Base-by-base conservation (phyloP, 2,329 filamentous ascomycete genomes). In the Teratosphaeria viscida region DNA sequence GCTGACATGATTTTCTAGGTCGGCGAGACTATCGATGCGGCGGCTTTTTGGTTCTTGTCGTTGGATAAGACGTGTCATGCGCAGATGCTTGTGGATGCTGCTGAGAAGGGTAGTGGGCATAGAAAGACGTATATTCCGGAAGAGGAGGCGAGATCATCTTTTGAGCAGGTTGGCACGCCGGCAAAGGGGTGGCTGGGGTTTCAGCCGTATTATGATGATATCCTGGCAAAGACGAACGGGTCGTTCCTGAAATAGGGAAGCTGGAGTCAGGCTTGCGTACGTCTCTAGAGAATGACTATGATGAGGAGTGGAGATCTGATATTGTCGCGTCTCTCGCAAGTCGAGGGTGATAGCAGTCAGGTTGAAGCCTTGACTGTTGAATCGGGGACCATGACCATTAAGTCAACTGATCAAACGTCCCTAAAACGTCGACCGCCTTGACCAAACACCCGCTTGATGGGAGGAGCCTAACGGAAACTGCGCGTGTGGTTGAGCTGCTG, bases 201-300 rank as follows among this genome's bases (percentile, higher is more conserved):
- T 52, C 61, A 64, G 55, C 62, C 62, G 23, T 63, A 82, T 62
- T 82, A 80, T 64, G 80, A 82, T 67, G 79, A 81, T 63, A 72
- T 79, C n/a, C 63, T 81, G 43, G 76, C 75, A 10, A 80, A 76
- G 71, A 81, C 78, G 1, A 74, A 75, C 52, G 80, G 80, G 0
- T 73, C 72, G 57, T 82, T 82, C 60, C 67, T 82, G 62, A 73
- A 75, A 47, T 76, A 59, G 52, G 11, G 7, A 32, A 14, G 14
- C 19, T 26, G 5, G 16, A 3, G 19, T 54, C 27, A 54, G 8
- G 6, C 6, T 54, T 23, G 19, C 26, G 52, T 27, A 39, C 11
- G 35, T 32, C 29, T 32, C 3, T 32, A 23, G 23, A 23, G 29
- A 32, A 3, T 7, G 29, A 32, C 29, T 32, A 32, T 32, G 29